Evolutionary conservation across 345 rosid species (phyloP), one percentile per base, ranked within the genome.

Genomic region (Adansonia digitata): DNA sequence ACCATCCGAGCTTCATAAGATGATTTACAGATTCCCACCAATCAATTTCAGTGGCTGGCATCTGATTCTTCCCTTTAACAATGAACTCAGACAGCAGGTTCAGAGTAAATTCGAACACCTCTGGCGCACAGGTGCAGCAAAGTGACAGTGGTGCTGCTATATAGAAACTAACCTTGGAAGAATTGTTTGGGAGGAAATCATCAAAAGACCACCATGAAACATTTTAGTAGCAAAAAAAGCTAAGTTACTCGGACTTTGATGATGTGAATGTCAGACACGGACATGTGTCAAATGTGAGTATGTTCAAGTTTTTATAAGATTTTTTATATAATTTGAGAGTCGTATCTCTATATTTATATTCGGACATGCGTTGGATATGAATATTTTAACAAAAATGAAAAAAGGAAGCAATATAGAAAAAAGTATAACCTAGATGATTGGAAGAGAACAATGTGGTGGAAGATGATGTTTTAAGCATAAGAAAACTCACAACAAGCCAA

Each of bases 401-500:
- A 31, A 31, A 1, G 1, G 34, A 3, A 31, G 3, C 34, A 31
- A 31, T 3, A 31, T 31, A 31, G 34, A 55, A n/a, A n/a, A n/a
- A n/a, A n/a, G n/a, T n/a, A n/a, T n/a, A n/a, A n/a, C 14, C 29
- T 31, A 31, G 34, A 20, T 22, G 3, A 11, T 22, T 20, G 22
- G 59, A 55, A 55, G 60, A 55, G 60, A 63, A 37, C 7, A 4
- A n/a, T 10, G 39, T 64, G 48, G 1, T 37, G 14, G 69, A n/a
- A n/a, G 49, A 65, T n/a, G 34, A n/a, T 20, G 67, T 18, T 31
- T 1, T 31, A 31, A 31, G 34, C 3, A 1, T 31, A 40, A 74
- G 77, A 64, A 75, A 72, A 85, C 97, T 91, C 87, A 90, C 95
- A 80, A 81, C 8, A 84, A 43, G 70, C 94, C 95, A 22, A 76